Base-by-base conservation (phyloP, 148 eudicot species). In the Silene conica region DNA sequence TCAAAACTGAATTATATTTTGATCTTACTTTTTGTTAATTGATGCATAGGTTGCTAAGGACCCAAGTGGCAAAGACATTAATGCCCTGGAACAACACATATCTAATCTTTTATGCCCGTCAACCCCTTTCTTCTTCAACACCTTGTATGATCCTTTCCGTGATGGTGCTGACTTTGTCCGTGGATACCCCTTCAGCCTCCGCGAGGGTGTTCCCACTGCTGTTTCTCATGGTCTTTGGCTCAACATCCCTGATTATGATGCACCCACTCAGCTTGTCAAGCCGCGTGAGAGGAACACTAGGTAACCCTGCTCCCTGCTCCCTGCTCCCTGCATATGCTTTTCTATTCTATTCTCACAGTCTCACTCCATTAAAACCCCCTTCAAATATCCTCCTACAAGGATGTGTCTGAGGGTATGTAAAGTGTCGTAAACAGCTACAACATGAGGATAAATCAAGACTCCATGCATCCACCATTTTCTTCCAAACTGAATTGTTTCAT, bases 121-220 rank as follows among this genome's bases (percentile, higher is more conserved):
- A 18, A 88, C 92, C 26, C 92, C 92, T 8, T 73, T 23, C n/a
- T 86, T 88, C 81, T 88, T 86, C 84, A 88, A 88, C 77, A 88
- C 92, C 34, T 78, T 88, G 25, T 88, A 88, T 25, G 89, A 88
- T 28, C 92, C 92, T 11, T 88, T 60, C 52, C 76, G 82, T 3
- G 92, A 88, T 14, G 92, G 92, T 46, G 92, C 85, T 21, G 92
- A 88, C 76, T 88, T 88, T 55, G 89, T 86, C 20, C 88, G 92
- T 63, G 92, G 92, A 41, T 88, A 88, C 76, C 92, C 89, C 41
- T 88, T 88, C 62, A 83, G 87, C 73, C 73, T 83, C 0, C 85
- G 90, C 1, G 88, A 86, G 74, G 92, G 90, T 70, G 89, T 78
- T 18, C 88, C 92, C 6, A 86, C 88, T 25, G 89, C 89, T 19